These are phyloP conservation scores for Cyclotella choctawhatcheeana DNA, from an alignment of 108 stramenopile genomes.

Conservation along the genomic window DNA sequence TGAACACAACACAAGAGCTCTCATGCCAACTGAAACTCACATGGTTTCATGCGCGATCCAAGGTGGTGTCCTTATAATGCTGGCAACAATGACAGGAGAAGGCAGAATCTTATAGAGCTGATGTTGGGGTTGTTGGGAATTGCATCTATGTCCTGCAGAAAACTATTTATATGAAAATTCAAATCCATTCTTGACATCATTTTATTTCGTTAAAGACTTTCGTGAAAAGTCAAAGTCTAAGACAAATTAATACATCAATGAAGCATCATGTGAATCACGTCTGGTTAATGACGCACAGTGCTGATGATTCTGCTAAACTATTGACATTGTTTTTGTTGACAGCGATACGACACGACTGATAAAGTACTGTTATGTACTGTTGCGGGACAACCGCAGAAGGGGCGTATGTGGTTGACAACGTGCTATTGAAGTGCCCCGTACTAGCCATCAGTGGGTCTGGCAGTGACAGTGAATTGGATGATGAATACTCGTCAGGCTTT, in stretches of 20 bases:
- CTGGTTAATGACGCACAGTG: conserved; percentile 69
- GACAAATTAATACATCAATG: conserved; percentile 40
- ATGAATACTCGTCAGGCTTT: conserved; percentile 4
- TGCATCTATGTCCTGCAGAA: too few species aligned
- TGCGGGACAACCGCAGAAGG: conserved; percentile 60
- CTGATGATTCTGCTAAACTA: conserved; percentile 38
- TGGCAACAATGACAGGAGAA: conserved; percentile 78
- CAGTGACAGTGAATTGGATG: conserved; percentile 33
- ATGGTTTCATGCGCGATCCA: conserved; percentile 89
- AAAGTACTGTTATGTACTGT: conserved; percentile 78
- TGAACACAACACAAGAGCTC: conserved; percentile 72
- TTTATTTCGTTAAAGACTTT: conserved; percentile 20
- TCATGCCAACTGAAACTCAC: conserved; percentile 78
- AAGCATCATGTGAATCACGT: conserved; percentile 67
- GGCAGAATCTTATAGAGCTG: conserved; percentile 83
- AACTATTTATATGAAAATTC: conserved; percentile 7
- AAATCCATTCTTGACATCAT: not conserved
- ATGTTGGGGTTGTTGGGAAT: conserved; percentile 23
- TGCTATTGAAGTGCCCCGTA: conserved; percentile 92
- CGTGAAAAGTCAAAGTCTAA: conserved; percentile 45
- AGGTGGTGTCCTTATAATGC: conserved; percentile 76
- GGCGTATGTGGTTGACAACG: conserved; percentile 93
- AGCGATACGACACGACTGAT: conserved; percentile 88
- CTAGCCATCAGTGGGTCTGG: conserved; percentile 56
- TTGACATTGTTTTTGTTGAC: conserved; percentile 92